These are phyloP conservation scores for Colletotrichum sidae DNA, from an alignment of 2,329 filamentous ascomycete genomes.

Conservation along the genomic window DNA sequence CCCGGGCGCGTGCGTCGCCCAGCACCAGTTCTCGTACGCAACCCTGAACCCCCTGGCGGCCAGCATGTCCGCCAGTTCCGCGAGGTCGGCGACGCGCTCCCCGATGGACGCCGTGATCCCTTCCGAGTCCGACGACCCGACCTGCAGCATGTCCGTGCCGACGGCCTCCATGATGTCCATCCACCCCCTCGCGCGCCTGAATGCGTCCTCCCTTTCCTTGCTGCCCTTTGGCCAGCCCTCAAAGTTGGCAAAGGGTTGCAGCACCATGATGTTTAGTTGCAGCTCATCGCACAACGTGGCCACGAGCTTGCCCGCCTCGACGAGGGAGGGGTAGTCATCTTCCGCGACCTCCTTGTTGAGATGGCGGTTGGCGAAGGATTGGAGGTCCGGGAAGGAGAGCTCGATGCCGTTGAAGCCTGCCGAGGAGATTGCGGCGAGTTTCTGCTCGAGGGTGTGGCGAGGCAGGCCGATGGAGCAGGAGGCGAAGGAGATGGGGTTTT, in stretches of 20 bases:
- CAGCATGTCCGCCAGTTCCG: slow-evolving; percentile 72
- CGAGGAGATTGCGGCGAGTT: slow-evolving; percentile 70
- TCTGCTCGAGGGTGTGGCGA: slow-evolving; percentile 65
- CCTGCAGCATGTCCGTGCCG: slow-evolving; percentile 78
- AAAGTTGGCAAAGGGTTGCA: slow-evolving; percentile 82
- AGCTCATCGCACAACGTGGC: slow-evolving; percentile 65
- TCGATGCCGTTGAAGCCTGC: slow-evolving; percentile 78
- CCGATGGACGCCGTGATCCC: slow-evolving; percentile 62
- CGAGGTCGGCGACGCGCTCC: slow-evolving; percentile 70
- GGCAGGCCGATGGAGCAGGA: slow-evolving; percentile 62
- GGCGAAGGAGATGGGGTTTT: slow-evolving; percentile 62
- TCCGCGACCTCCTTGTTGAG: slow-evolving; percentile 61
- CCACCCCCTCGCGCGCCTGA: slow-evolving; percentile 73
- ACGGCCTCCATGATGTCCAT: slow-evolving; percentile 76
- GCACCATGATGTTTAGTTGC: slow-evolving; percentile 72
- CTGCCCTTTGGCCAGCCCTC: slow-evolving; percentile 76
- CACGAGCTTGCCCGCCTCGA: slow-evolving; percentile 65
- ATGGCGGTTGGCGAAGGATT: slow-evolving; percentile 66
- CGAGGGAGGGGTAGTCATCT: slow-evolving; percentile 70
- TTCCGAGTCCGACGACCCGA: slow-evolving; percentile 72
- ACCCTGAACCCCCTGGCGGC: slow-evolving; percentile 68
- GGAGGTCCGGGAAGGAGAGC: slow-evolving; percentile 79
- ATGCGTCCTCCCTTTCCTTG: slow-evolving; percentile 70
- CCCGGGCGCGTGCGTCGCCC: slow-evolving; percentile 75
- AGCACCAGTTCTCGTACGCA: slow-evolving; percentile 87